phyloP scores from a whole-genome alignment of 106 monocot species.

The Phalaenopsis equestris region DNA sequence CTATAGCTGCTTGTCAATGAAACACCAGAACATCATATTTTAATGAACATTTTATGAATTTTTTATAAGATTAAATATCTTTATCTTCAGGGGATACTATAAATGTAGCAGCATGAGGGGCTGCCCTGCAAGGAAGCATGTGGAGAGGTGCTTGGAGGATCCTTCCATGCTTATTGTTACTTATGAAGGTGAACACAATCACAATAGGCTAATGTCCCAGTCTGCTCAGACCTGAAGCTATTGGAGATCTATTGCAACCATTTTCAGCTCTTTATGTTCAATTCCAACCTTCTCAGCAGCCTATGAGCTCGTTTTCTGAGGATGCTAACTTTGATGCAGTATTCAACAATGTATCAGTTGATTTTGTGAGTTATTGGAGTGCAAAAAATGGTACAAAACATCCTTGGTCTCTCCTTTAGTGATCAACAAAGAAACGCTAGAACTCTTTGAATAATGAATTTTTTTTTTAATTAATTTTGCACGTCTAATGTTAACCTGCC shows the following conservation, averaged over 20 bases:
- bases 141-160: constrained; percentile 63
- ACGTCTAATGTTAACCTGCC: not conserved
- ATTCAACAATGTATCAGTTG: not conserved
- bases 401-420: not conserved
- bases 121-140: constrained; percentile 77
- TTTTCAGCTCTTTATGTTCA: not conserved
- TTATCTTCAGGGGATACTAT: constrained; percentile 68
- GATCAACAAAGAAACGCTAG: not conserved
- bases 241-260: not conserved
- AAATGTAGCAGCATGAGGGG: constrained; percentile 79
- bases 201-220: constrained; percentile 28
- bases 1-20: not conserved
- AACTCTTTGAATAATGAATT: not conserved
- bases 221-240: constrained; percentile 15
- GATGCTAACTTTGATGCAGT: not conserved
- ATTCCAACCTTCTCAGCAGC: not conserved
- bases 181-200: constrained; percentile 76
- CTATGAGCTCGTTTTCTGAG: not conserved
- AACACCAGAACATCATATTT: not conserved
- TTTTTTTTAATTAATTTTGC: not conserved
- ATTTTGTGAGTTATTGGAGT: not conserved
- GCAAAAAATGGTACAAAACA: not conserved
- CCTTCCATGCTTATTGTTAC: constrained; percentile 69
- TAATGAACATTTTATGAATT: not conserved
- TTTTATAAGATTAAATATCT: not conserved